Evolutionary conservation across 768 basidiomycete species (phyloP), one percentile per base, ranked within the genome.

Genomic region (Galerina marginata): DNA sequence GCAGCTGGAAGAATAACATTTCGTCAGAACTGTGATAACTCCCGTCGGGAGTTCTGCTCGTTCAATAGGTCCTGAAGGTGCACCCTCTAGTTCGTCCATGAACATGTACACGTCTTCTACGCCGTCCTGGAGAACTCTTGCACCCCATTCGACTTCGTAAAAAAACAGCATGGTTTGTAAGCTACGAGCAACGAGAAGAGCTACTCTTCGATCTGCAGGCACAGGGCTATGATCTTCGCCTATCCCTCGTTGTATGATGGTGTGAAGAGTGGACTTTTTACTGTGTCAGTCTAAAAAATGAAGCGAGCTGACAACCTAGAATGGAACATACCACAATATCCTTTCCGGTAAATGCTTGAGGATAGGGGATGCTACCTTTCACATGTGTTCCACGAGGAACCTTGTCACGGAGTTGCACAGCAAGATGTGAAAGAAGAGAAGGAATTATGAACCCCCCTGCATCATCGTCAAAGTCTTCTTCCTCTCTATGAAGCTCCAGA

Each of bases 21-120:
- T 87, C 9, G 95, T 95, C 58, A 97, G 75, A 67, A 90, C 81
- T 1, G 94, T 96, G 62, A 95, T 83, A 2, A 99, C 90, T 2
- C 92, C 95, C 0, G 93, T 95, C 4, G 95, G 95, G 6, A 96
- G 69, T 61, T 83, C 86, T 67, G 88, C 86, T 55, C 83, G 78
- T 69, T 88, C 88, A 46, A 79, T 80, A 9, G 79, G 80, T 1
- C 79, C 72, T 57, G 87, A 88, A 1, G 85, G 82, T 25, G 73
- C 71, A 38, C 88, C 88, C 56, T 90, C 89, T 46, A 84, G 82
- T 60, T 97, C 95, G 59, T 95, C 95, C 72, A 94, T 78, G 75
- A 98, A 96, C 85, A 92, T 92, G 74, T 92, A 98, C 2, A 97
- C 95, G 65, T 96, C 94, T 68, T 96, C 95, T 2, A 96, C 92